Evolutionary conservation across 2,329 filamentous ascomycete species (phyloP).

Genomic region (Hypoxylon sp.): DNA sequence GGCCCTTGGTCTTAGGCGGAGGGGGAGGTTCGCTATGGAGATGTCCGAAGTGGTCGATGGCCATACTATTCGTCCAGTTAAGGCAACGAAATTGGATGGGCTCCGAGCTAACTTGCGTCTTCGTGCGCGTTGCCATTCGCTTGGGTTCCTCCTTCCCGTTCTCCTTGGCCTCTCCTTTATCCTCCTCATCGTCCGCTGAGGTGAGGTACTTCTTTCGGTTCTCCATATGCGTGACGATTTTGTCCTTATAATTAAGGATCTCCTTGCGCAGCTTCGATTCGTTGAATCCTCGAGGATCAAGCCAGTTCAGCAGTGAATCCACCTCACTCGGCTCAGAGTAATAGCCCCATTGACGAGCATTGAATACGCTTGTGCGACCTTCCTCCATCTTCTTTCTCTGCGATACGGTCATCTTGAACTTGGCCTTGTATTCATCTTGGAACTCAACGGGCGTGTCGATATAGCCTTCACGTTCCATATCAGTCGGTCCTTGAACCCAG

Average conservation of each 20-base stretch:
- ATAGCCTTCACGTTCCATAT: slow-evolving; percentile 87
- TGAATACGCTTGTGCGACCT: slow-evolving; percentile 81
- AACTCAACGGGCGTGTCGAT: slow-evolving; percentile 81
- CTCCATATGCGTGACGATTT: slow-evolving; percentile 84
- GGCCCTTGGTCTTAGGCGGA: slow-evolving; percentile 61
- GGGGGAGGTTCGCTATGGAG: slow-evolving; percentile 69
- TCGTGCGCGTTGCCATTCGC: slow-evolving; percentile 62
- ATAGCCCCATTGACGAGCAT: slow-evolving; percentile 89
- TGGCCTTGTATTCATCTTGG: slow-evolving; percentile 79
- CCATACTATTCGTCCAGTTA: slow-evolving; percentile 69
- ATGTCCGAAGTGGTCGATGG: slow-evolving; percentile 69
- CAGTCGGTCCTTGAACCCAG: slow-evolving; percentile 96
- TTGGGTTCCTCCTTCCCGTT: slow-evolving; percentile 53
- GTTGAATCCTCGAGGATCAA: slow-evolving; percentile 87
- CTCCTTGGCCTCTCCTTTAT: slow-evolving; percentile 17
- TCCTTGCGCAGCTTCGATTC: slow-evolving; percentile 92
- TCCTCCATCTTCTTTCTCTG: slow-evolving; percentile 91
- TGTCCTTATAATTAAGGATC: slow-evolving; percentile 79
- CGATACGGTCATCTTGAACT: slow-evolving; percentile 84
- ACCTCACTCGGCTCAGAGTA: slow-evolving; percentile 84
- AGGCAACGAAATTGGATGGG: slow-evolving; percentile 63
- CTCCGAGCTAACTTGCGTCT: slow-evolving; percentile 63
- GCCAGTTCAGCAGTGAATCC: slow-evolving; percentile 85
- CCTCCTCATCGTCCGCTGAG: slow-evolving; percentile 53
- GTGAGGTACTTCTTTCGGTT: slow-evolving; percentile 81